Evolutionary conservation across 208 protist species (phyloP), one percentile per base, ranked within the genome.

Genomic region (Leishmania tarentolae): DNA sequence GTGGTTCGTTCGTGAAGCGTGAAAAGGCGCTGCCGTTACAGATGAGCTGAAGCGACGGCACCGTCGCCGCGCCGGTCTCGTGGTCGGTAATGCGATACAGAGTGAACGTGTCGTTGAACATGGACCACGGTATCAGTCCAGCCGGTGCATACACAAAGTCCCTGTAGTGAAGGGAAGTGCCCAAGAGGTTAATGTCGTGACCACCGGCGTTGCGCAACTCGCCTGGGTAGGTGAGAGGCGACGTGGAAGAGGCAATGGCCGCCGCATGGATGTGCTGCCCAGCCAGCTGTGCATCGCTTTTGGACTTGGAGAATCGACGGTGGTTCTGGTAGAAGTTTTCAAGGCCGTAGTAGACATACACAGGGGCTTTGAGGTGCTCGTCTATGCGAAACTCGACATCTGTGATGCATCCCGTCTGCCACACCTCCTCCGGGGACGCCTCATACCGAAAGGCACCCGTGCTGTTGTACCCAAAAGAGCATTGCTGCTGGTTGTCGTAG

Each of bases 301-400:
- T 83, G 15, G 92, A 97, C 57, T 92, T 90, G 7, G 88, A 90
- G 88, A 99, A 99, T 35, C 96, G 86, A 17, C 99, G 88, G 83
- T 99, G 99, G 87, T 99, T 99, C 86, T 99, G 99, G 88, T 99
- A 99, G 84, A 99, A 99, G 69, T 99, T 98, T 3, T 96, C 97
- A 8, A 99, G 88, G 44, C 96, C 91, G 86, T 99, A 99, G 89
- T 99, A 99, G 53, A 99, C 77, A 84, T 99, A 99, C 31, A 99
- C 88, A 11, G 99, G 98, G 28, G 91, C 81, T 35, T 93, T 82
- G 59, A 99, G 92, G 3, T 69, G 86, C 21, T 89, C 66, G 7
- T 21, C 61, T 5, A 99, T 31, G 3, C 71, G 71, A 78, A 99
- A 95, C 0, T 3, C 59, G 1, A 97, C 86, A 15, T 88, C 56